Percentiles rank a stretch among this genome's conserved stretches.
phyloP scores from a whole-genome alignment of 2,329 filamentous ascomycete species.

The Aspergillus aculeatus region DNA sequence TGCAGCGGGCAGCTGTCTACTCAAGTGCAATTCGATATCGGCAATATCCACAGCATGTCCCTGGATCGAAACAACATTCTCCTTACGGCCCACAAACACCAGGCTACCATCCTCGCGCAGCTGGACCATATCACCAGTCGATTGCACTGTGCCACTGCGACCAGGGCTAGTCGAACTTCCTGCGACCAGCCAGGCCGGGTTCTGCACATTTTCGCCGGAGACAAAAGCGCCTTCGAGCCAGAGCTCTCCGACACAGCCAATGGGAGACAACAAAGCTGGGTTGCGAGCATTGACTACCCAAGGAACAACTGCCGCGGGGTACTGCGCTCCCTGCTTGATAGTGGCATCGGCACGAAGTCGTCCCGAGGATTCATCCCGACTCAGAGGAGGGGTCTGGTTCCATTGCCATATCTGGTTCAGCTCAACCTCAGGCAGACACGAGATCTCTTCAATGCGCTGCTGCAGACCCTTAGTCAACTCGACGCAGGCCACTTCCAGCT shows the following conservation, averaged over 20 bases:
- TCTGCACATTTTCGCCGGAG: slow-evolving; percentile 22
- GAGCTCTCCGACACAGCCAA: slow-evolving; percentile 40
- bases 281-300: slow-evolving; percentile 36
- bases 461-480: slow-evolving; percentile 28
- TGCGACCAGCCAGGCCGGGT: slow-evolving; percentile 29
- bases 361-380: slow-evolving; percentile 29
- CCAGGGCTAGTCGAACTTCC: slow-evolving; percentile 35
- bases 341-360: slow-evolving; percentile 21
- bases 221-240: slow-evolving; percentile 44
- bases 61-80: slow-evolving; percentile 32
- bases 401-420: slow-evolving; percentile 45
- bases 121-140: slow-evolving; percentile 35
- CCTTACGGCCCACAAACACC: slow-evolving; percentile 35
- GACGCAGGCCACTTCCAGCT: slow-evolving; percentile 34
- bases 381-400: slow-evolving; percentile 40
- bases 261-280: slow-evolving; percentile 38
- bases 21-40: slow-evolving; percentile 43
- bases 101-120: slow-evolving; percentile 29
- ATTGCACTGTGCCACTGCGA: slow-evolving; percentile 29
- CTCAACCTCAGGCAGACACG: slow-evolving; percentile 38
- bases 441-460: slow-evolving; percentile 34
- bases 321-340: slow-evolving; percentile 27
- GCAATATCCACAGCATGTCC: slow-evolving; percentile 43
- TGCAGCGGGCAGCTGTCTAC: slow-evolving; percentile 33
- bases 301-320: slow-evolving; percentile 33